Evolutionary conservation across 768 basidiomycete genomes (phyloP).

Genomic region (Inosperma sp.): DNA sequence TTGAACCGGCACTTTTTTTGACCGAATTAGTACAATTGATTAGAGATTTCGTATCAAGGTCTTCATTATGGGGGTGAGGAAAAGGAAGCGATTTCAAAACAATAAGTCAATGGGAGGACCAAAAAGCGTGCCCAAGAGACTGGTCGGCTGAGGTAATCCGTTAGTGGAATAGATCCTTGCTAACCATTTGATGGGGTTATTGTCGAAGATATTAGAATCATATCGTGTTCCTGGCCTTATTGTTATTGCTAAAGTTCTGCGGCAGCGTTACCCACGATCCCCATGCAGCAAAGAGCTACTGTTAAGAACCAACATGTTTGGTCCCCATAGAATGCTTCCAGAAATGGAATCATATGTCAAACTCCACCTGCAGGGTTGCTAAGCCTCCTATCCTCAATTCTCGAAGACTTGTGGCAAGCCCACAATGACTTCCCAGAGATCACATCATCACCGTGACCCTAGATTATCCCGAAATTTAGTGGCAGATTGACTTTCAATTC

Average conservation of each 20-base stretch:
- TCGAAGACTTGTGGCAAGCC: no score
- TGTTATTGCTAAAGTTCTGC: slow-evolving; percentile 24
- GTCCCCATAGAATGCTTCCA: not conserved
- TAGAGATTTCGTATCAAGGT: slow-evolving; percentile 21
- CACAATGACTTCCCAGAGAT: no score
- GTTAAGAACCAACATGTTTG: not conserved
- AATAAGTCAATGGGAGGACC: slow-evolving; percentile 29
- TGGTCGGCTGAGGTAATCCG: slow-evolving; percentile 26
- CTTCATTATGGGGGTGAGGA: slow-evolving; percentile 31
- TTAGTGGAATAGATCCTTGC: slow-evolving; percentile 23
- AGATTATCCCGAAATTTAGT: not conserved
- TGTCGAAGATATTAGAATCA: slow-evolving; percentile 23
- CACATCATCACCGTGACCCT: no score
- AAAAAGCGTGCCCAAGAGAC: slow-evolving; percentile 20
- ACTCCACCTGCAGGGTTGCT: no score
- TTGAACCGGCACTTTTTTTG: slow-evolving; percentile 21
- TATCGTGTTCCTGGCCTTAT: slow-evolving; percentile 39
- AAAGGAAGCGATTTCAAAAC: slow-evolving; percentile 23
- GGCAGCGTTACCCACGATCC: slow-evolving; percentile 1
- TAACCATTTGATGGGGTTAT: slow-evolving; percentile 28
- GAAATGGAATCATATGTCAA: no score
- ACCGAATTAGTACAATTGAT: slow-evolving; percentile 20
- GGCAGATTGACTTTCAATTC: not conserved
- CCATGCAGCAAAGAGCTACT: slow-evolving; percentile 10
- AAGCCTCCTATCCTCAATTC: slow-evolving; percentile 1